These are phyloP conservation scores for Porcisia hertigi DNA, from an alignment of 208 protist genomes.

Conservation along the genomic window DNA sequence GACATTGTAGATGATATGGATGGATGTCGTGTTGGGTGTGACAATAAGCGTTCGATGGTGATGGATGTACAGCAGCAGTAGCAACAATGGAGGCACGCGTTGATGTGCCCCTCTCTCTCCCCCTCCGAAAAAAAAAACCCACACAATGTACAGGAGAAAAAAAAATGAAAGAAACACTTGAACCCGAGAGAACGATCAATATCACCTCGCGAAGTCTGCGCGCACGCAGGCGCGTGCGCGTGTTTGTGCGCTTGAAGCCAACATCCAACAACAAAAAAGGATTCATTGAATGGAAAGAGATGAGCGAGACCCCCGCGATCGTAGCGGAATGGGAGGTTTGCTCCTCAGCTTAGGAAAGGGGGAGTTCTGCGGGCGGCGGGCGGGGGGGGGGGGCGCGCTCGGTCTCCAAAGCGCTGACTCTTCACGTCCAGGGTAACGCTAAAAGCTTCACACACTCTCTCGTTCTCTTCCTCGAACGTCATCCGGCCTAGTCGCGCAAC, in stretches of 20 bases:
- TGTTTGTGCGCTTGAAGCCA: no score
- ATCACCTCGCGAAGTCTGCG: no score
- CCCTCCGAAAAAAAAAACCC: not conserved
- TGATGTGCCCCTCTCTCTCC: not conserved
- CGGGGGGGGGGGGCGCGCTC: not conserved
- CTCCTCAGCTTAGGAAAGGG: no score
- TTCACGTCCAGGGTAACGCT: not conserved
- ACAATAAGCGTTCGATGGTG: not conserved
- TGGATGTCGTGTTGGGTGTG: not conserved
- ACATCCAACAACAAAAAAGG: no score
- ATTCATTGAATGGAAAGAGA: no score
- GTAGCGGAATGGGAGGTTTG: no score
- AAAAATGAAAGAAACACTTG: not conserved
- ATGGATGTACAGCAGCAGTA: not conserved
- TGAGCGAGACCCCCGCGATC: no score
- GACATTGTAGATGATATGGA: not conserved
- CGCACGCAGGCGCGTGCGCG: no score
- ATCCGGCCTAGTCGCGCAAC: not conserved
- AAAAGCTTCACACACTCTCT: not conserved
- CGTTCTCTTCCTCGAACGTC: not conserved
- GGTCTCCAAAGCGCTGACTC: not conserved
- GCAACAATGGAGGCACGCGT: not conserved
- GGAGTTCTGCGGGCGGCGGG: no score
- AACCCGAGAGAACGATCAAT: no score
- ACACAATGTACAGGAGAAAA: not conserved